Base-by-base conservation (phyloP, 2,329 filamentous ascomycete genomes). In the Metarhizium album region DNA sequence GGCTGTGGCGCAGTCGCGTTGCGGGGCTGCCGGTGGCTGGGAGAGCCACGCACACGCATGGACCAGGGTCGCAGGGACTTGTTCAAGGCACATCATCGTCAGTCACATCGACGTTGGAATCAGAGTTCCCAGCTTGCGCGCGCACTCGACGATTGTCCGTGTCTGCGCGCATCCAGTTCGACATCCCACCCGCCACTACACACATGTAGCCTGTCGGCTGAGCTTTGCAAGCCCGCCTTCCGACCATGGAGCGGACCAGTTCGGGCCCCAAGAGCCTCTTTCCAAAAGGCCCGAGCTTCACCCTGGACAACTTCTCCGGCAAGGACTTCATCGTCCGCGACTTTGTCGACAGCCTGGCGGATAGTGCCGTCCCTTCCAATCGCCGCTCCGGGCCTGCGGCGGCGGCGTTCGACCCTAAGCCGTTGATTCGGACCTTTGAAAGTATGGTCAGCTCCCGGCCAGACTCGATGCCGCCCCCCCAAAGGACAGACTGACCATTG, bases 291-390 rank as follows among this genome's bases (percentile, higher is more conserved):
- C 87, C 88, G 54, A 85, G 78, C 66, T 96, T 96, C 72, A 88
- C 83, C 9, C 76, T 97, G 54, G 88, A 95, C 43, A 90, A 90
- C 70, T 89, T 90, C 69, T 87, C 87, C 52, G 87, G 77, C 65
- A 87, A 87, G 61, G 93, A 97, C 70, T 98, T 97, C 64, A 96
- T 97, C 56, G 91, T 97, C 58, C 90, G 95, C 63, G 93, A 98
- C 71, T 98, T 98, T 65, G 84, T 98, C 60, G 94, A 98, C 66
- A 82, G 84, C 48, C 82, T 98, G 52, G 93, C 91, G 47, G 90
- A 97, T 56, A 86, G 77, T 59, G 87, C 89, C 22, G 79, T 89
- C 35, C 84, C 87, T n/a, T 74, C 78, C 22, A 87, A 84, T 62
- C 87, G 93, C 49, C 85, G 87, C 53, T 96, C 90, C 14, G 83